Evolutionary conservation across 2,329 filamentous ascomycete genomes (phyloP).

Genomic region (Aspergillus alliaceus): DNA sequence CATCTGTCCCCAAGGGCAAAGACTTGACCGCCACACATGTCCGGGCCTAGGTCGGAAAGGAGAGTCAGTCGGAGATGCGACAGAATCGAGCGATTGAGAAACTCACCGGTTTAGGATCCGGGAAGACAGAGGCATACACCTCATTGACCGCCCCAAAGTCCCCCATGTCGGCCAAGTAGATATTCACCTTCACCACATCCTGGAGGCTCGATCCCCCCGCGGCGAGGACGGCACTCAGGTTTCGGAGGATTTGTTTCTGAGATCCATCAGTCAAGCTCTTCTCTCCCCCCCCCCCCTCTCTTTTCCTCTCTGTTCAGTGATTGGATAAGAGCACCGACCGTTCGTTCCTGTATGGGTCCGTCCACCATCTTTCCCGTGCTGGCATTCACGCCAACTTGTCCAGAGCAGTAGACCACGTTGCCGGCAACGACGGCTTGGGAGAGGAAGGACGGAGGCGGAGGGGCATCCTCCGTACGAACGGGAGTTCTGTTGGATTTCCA

Average conservation of each 20-base stretch:
- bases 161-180: conserved; percentile 64
- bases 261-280: conserved; percentile 2
- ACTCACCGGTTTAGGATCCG: conserved; percentile 27
- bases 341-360: conserved; percentile 55
- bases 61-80: too few relatives aligned
- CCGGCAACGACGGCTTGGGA: conserved; percentile 61
- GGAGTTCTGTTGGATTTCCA: conserved; percentile 16
- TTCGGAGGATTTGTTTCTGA: conserved; percentile 51
- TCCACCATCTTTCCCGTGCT: conserved; percentile 53
- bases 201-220: conserved; percentile 58
- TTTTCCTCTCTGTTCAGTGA: too few relatives aligned
- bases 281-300: too few relatives aligned
- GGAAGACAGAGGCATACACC: conserved; percentile 57
- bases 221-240: conserved; percentile 60
- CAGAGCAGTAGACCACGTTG: conserved; percentile 67
- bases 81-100: too few relatives aligned
- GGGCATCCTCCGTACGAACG: conserved; percentile 47
- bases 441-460: conserved; percentile 51
- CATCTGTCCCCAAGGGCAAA: conserved; percentile 51
- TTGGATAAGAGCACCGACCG: conserved; percentile 43
- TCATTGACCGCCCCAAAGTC: conserved; percentile 74
- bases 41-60: conserved; percentile 25
- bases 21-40: conserved; percentile 54
- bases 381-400: conserved; percentile 59
- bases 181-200: conserved; percentile 65